phyloP scores from a whole-genome alignment of 1,284 basidiomycete species.

The Apiotrichum brassicae region DNA sequence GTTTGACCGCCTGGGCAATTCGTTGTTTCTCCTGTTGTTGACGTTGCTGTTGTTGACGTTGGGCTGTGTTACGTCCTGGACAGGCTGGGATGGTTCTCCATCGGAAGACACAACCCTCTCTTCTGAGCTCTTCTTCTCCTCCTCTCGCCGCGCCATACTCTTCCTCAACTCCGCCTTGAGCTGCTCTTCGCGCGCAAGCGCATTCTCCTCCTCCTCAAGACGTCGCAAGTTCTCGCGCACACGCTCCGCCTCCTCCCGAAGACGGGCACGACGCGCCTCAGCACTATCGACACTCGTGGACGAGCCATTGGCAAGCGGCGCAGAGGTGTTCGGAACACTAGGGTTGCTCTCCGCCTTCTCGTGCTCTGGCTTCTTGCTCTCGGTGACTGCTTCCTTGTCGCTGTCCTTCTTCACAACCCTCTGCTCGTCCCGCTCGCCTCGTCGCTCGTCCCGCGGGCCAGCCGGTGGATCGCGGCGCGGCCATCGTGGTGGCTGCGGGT shows the following conservation, averaged over 20 bases:
- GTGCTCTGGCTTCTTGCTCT: too few relatives aligned
- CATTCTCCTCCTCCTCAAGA: slow-evolving; percentile 17
- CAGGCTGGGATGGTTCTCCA: too few relatives aligned
- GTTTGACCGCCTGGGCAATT: too few relatives aligned
- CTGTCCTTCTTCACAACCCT: too few relatives aligned
- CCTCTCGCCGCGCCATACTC: slow-evolving; percentile 5
- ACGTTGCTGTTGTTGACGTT: too few relatives aligned
- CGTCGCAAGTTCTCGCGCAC: slow-evolving; percentile 11
- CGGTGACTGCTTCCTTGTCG: too few relatives aligned
- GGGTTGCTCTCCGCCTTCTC: too few relatives aligned
- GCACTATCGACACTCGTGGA: slow-evolving; percentile 7
- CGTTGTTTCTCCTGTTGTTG: too few relatives aligned
- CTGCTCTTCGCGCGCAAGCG: slow-evolving; percentile 11
- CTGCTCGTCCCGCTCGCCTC: background rate
- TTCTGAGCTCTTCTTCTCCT: slow-evolving; percentile 2
- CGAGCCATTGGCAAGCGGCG: background rate
- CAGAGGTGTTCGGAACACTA: too few relatives aligned
- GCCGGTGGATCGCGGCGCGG: background rate
- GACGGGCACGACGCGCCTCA: slow-evolving; percentile 7
- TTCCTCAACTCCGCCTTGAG: background rate
- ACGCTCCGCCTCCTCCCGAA: slow-evolving; percentile 17
- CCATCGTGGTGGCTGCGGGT: background rate
- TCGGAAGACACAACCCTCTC: too few relatives aligned
- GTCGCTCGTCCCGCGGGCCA: background rate
- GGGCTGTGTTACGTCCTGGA: too few relatives aligned